These are phyloP conservation scores for Samsoniella hepiali DNA, from an alignment of 2,329 filamentous ascomycete species.

Conservation along the genomic window DNA sequence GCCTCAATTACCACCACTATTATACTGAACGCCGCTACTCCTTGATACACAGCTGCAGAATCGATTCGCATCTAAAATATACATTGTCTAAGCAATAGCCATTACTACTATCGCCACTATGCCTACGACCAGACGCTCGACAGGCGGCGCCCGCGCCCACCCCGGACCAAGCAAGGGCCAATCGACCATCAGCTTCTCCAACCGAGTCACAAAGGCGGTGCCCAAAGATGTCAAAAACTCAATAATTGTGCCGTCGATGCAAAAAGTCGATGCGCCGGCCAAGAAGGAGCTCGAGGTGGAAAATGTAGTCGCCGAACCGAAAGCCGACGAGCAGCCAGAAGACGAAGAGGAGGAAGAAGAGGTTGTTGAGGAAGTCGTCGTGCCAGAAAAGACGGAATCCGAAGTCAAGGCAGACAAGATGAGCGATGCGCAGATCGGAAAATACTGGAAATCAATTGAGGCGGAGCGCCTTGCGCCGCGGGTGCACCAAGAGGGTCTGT, in stretches of 20 bases:
- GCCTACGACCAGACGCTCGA: constrained; percentile 50
- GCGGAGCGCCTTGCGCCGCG: constrained; percentile 61
- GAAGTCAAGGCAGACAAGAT: constrained; percentile 62
- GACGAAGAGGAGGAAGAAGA: constrained; percentile 25
- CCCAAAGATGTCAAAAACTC: constrained; percentile 47
- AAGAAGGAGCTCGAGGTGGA: constrained; percentile 25
- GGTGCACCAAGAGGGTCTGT: constrained; percentile 74
- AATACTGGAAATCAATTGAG: constrained; percentile 77
- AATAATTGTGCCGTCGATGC: constrained; percentile 33
- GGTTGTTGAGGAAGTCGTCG: constrained; percentile 29
- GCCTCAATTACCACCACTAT: background rate
- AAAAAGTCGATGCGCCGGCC: constrained; percentile 32
- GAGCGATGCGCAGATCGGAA: constrained; percentile 64
- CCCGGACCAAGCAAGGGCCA: constrained; percentile 44
- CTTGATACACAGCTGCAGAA: background rate
- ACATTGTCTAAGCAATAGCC: background rate
- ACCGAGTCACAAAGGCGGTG: constrained; percentile 53
- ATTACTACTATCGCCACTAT: constrained; percentile 29
- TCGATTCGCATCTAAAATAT: background rate
- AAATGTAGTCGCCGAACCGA: constrained; percentile 21
- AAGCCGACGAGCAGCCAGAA: constrained; percentile 25
- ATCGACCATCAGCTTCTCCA: constrained; percentile 56
- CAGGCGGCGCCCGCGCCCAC: constrained; percentile 36
- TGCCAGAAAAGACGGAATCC: constrained; percentile 44
- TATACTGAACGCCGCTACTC: background rate